phyloP scores from a whole-genome alignment of 2,329 filamentous ascomycete genomes.

The Botryotinia calthae region DNA sequence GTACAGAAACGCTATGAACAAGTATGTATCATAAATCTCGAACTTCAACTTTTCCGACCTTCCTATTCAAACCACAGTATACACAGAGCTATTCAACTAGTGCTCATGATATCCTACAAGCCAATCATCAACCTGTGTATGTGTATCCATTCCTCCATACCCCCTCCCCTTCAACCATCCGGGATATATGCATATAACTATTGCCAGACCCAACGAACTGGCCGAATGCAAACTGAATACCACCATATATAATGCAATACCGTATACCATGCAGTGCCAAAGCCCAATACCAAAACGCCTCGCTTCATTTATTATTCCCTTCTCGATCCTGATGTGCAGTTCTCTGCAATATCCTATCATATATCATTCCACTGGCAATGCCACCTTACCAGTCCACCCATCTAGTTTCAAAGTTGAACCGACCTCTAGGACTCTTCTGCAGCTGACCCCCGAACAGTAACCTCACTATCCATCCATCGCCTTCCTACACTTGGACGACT shows the following conservation, averaged over 20 bases:
- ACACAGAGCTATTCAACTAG: background rate
- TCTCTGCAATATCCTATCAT: background rate
- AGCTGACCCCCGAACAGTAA: conserved; percentile 9
- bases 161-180: background rate
- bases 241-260: background rate
- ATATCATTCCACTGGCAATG: background rate
- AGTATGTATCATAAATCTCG: background rate
- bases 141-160: background rate
- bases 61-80: background rate
- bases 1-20: background rate
- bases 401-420: background rate
- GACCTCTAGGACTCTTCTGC: background rate
- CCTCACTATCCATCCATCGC: conserved; percentile 18
- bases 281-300: background rate
- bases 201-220: too few relatives aligned
- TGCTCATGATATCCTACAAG: too few relatives aligned
- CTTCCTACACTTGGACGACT: conserved; percentile 9
- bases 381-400: background rate
- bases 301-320: background rate
- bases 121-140: background rate
- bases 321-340: background rate
- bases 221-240: background rate
- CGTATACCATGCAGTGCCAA: background rate
- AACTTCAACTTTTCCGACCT: background rate
- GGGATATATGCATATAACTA: background rate